Percentiles rank a stretch among this genome's conserved stretches.
phyloP scores from a whole-genome alignment of 345 rosid species.

The Anastatica hierochuntica region DNA sequence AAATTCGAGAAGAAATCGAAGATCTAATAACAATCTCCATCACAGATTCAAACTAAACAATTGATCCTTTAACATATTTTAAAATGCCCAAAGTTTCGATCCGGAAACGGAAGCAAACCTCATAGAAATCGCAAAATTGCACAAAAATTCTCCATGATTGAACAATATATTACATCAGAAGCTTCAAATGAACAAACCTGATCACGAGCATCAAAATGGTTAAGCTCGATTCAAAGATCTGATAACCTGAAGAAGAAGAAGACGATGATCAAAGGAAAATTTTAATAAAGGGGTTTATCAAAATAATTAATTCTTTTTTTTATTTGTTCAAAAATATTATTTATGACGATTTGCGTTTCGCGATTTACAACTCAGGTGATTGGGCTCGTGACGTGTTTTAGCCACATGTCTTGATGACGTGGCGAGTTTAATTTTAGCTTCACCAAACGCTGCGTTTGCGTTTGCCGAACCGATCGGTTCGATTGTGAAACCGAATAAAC shows the following conservation, averaged over 20 bases:
- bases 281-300: constrained; percentile 13
- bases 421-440: constrained; percentile 5
- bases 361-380: constrained; percentile 9
- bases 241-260: constrained; percentile 1
- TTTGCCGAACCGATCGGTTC: too few relatives aligned
- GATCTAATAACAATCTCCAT: background rate
- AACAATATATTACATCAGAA: background rate
- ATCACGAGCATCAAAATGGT: background rate
- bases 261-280: constrained; percentile 21
- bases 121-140: background rate
- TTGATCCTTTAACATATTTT: background rate
- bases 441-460: too few relatives aligned
- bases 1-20: background rate
- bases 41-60: background rate
- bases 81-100: background rate
- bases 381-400: constrained; percentile 16
- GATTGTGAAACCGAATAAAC: too few relatives aligned
- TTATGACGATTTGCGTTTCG: constrained; percentile 17
- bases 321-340: background rate
- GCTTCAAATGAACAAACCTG: constrained; percentile 9
- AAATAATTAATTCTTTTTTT: background rate
- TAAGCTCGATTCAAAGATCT: constrained; percentile 19
- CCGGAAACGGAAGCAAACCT: constrained; percentile 12
- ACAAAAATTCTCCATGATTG: background rate
- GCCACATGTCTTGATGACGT: constrained; percentile 13